Percentiles rank a stretch among this genome's conserved stretches.
phyloP scores from a whole-genome alignment of 306 rosid genomes.

The Arachis stenosperma region DNA sequence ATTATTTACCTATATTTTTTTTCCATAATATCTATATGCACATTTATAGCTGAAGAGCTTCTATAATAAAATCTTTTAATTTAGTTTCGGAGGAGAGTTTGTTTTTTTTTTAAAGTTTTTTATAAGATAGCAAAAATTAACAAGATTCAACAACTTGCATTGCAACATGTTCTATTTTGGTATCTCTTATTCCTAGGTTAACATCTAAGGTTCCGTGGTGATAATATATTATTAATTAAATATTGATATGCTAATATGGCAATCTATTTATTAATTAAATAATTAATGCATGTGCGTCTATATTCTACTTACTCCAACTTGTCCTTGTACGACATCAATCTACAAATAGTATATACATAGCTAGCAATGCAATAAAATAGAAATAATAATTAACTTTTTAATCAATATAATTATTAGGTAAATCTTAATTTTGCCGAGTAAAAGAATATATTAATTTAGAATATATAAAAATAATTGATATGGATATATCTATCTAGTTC shows the following conservation, averaged over 20 bases:
- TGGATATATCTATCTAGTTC: background rate
- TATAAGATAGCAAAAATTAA: background rate
- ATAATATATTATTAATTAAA: constrained; percentile 4
- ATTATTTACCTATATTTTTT: no score
- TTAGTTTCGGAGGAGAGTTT: no score
- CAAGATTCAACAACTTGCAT: background rate
- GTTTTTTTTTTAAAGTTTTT: no score
- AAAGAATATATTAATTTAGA: constrained; percentile 34
- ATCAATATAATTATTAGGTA: constrained; percentile 14
- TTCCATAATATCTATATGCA: no score
- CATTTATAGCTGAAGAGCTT: no score
- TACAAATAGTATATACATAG: no score
- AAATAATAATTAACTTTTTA: background rate
- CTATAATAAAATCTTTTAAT: no score
- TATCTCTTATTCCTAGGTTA: background rate
- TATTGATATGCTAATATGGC: constrained; percentile 14
- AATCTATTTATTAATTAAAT: background rate
- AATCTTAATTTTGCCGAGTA: constrained; percentile 25
- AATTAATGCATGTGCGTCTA: background rate
- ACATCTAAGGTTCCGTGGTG: constrained; percentile 1
- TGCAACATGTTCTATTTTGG: background rate
- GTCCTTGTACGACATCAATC: background rate
- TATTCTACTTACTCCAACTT: background rate
- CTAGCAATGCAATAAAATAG: background rate
- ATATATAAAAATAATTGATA: constrained; percentile 20